Base-by-base conservation (phyloP, 176 grass and related monocot genomes). In the Themeda triandra region DNA sequence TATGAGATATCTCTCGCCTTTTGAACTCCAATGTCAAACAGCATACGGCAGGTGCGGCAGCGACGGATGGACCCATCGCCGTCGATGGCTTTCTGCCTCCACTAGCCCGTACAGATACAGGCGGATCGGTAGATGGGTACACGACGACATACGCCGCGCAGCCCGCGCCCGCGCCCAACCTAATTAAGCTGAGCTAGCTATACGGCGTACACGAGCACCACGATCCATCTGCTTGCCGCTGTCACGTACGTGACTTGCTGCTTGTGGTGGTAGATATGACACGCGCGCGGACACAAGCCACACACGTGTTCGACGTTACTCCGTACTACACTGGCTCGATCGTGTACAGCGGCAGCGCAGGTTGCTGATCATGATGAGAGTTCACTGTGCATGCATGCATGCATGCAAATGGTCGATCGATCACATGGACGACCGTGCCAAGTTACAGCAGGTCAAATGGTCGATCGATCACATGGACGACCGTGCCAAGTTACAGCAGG, bases 81-180 rank as follows among this genome's bases (percentile, higher is more conserved):
- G 77, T 92, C 92, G 37, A 83, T 18, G 37, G 78, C 85, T 90
- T 97, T 94, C 86, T 87, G 85, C 90, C 85, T 76, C 90, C 90
- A 94, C 90, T 94, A 90, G 75, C 36, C 79, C 45, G 75, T 83
- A 90, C 83, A 82, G 78, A 63, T 74, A 87, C 73, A 31, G 49
- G 66, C 44, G 9, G 21, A 48, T 54, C 45, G 71, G 46, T 54
- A 51, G 14, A 9, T 10, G 30, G 2, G 51, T 6, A 39, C 7
- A 8, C 7, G 6, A 65, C 25, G 8, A 19, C 59, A 9, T 31
- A 46, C 76, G 59, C 24, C 54, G 49, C n/a, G n/a, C n/a, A n/a
- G n/a, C n/a, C n/a, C n/a, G n/a, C n/a, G n/a, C n/a, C n/a, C n/a
- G n/a, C 18, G 60, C 77, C 77, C 10, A 66, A 42, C 6, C 14